These are phyloP conservation scores for Gomphus bonarii DNA, from an alignment of 1,284 basidiomycete genomes.

Conservation along the genomic window DNA sequence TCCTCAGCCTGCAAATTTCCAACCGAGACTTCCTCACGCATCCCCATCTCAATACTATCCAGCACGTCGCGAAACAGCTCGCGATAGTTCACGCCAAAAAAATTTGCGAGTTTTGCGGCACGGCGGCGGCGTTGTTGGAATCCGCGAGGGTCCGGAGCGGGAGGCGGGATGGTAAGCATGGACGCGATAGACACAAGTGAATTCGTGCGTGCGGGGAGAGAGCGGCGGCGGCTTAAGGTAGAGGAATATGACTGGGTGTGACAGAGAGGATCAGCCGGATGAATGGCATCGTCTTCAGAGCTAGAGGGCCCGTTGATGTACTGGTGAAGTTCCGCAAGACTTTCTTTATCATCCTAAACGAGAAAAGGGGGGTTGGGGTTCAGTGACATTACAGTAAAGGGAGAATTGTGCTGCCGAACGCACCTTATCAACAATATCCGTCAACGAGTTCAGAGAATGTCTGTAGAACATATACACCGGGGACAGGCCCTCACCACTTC, in stretches of 20 bases:
- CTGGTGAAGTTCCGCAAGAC: constrained; percentile 61
- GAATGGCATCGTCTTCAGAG: background rate
- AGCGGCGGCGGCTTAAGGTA: constrained; percentile 50
- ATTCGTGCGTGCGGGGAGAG: constrained; percentile 47
- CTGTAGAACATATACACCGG: constrained; percentile 59
- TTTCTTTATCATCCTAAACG: constrained; percentile 57
- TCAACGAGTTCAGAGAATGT: constrained; percentile 63
- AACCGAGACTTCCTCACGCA: constrained; percentile 52
- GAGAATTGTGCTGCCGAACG: constrained; percentile 18
- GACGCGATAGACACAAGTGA: constrained; percentile 52
- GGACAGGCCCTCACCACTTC: background rate
- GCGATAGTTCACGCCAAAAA: constrained; percentile 75
- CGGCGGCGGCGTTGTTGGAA: constrained; percentile 62
- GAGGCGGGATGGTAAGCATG: constrained; percentile 26
- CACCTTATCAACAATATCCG: constrained; percentile 67
- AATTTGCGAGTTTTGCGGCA: constrained; percentile 70
- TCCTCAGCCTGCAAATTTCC: constrained; percentile 58
- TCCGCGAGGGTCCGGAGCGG: constrained; percentile 32
- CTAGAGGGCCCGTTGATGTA: constrained; percentile 36
- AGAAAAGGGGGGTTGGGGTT: background rate
- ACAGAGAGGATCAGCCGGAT: background rate
- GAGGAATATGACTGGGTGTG: constrained; percentile 6
- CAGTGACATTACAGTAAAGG: constrained; percentile 5
- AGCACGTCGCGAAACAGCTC: constrained; percentile 65
- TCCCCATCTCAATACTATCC: constrained; percentile 65